phyloP scores from a whole-genome alignment of 768 basidiomycete genomes.

The Suillus lakei region DNA sequence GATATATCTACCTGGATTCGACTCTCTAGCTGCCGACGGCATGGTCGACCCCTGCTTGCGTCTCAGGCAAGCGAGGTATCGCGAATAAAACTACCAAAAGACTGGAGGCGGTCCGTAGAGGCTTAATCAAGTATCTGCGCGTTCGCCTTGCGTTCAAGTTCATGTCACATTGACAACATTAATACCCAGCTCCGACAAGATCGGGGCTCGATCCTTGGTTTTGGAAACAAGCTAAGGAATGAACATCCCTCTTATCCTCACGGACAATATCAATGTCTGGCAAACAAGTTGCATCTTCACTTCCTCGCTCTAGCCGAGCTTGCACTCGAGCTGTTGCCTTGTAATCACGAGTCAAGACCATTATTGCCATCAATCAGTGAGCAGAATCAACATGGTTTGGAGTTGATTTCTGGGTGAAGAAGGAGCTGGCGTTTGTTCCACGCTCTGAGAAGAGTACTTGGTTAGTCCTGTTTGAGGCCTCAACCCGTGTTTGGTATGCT shows the following conservation, averaged over 20 bases:
- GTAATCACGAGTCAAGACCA: not conserved
- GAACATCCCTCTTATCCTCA: not conserved
- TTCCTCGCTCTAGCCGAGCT: not conserved
- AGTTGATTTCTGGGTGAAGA: not conserved
- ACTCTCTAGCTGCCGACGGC: not conserved
- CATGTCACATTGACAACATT: not conserved
- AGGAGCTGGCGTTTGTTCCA: not conserved
- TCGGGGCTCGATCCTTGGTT: not conserved
- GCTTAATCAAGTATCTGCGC: not conserved
- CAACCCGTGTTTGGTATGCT: not conserved
- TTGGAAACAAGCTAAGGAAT: not conserved
- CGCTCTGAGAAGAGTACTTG: not conserved
- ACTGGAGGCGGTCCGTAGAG: not conserved
- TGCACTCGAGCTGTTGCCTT: not conserved
- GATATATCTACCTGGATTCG: not conserved
- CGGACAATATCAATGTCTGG: not conserved
- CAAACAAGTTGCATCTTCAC: not conserved
- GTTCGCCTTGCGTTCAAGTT: not conserved
- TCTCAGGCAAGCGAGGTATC: not conserved
- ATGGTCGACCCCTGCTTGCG: not conserved
- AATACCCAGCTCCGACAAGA: not conserved
- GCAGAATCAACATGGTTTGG: not conserved
- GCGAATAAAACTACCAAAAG: not conserved
- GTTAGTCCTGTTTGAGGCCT: not conserved
- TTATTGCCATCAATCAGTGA: not conserved